phyloP scores from a whole-genome alignment of 2,329 filamentous ascomycete species.

The Colletotrichum sp. region DNA sequence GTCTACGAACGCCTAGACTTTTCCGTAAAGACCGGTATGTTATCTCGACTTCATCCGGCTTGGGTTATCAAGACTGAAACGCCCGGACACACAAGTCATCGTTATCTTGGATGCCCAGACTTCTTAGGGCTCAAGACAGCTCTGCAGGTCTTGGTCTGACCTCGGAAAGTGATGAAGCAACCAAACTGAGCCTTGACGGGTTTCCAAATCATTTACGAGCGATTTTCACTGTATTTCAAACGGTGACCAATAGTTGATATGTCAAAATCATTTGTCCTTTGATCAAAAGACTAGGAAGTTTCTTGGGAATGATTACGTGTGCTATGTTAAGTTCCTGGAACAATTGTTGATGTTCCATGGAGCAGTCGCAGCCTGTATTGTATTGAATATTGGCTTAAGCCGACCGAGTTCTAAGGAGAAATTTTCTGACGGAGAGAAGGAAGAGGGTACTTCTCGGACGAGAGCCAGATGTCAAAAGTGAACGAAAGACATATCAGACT shows the following conservation, averaged over 20 bases:
- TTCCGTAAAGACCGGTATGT: background rate
- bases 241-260: rapidly evolving
- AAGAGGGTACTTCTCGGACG: background rate
- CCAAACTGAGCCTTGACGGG: rapidly evolving
- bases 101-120: background rate
- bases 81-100: background rate
- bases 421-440: background rate
- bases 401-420: no score
- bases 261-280: background rate
- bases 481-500: background rate
- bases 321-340: rapidly evolving
- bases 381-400: background rate
- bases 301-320: background rate
- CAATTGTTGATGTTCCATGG: background rate
- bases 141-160: rapidly evolving
- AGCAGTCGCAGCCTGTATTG: rapidly evolving
- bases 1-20: background rate
- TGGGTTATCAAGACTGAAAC: background rate
- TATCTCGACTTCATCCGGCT: background rate
- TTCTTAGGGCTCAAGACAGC: background rate
- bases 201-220: rapidly evolving
- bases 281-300: background rate
- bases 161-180: background rate
- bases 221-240: rapidly evolving
- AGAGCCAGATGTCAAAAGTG: background rate